Evolutionary conservation across 352 stramenopile species (phyloP).

Genomic region (Pythium volutum): DNA sequence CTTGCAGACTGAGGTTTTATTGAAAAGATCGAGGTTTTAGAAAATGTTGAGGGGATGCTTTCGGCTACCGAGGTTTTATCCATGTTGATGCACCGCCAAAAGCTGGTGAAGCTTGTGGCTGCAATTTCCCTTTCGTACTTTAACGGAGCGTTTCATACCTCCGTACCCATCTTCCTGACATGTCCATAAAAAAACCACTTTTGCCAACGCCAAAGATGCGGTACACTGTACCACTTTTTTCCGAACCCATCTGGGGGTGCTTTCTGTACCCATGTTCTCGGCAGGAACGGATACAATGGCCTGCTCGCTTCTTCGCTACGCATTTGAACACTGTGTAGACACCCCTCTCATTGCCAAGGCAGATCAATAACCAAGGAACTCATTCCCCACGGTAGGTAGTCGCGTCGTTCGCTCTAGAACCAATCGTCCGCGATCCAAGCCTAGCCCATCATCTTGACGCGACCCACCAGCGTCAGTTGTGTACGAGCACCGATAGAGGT

Average conservation of each 20-base stretch:
- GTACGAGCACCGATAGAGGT: too few species aligned
- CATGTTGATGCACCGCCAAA: constrained; percentile 8
- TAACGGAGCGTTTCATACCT: constrained; percentile 16
- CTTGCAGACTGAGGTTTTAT: not conserved
- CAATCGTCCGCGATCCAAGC: too few species aligned
- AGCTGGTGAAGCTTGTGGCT: not conserved
- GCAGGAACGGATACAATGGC: too few species aligned
- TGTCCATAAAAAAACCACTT: constrained; percentile 15
- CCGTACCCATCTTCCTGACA: constrained; percentile 27
- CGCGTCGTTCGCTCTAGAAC: too few species aligned
- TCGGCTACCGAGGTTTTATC: constrained; percentile 18
- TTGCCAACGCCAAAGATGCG: constrained; percentile 1
- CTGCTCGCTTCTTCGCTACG: too few species aligned
- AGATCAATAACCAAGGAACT: too few species aligned
- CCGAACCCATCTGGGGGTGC: not conserved
- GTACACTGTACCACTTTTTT: constrained; percentile 21
- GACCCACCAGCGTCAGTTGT: too few species aligned
- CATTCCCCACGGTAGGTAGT: too few species aligned
- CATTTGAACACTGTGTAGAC: too few species aligned
- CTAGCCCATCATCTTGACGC: too few species aligned
- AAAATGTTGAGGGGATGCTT: not conserved
- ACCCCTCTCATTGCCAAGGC: too few species aligned
- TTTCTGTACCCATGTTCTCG: not conserved
- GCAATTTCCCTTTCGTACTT: constrained; percentile 22
- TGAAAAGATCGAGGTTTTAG: constrained; percentile 5